These are phyloP conservation scores for Ammopiptanthus mongolicus DNA, from an alignment of 306 rosid genomes.

Conservation along the genomic window DNA sequence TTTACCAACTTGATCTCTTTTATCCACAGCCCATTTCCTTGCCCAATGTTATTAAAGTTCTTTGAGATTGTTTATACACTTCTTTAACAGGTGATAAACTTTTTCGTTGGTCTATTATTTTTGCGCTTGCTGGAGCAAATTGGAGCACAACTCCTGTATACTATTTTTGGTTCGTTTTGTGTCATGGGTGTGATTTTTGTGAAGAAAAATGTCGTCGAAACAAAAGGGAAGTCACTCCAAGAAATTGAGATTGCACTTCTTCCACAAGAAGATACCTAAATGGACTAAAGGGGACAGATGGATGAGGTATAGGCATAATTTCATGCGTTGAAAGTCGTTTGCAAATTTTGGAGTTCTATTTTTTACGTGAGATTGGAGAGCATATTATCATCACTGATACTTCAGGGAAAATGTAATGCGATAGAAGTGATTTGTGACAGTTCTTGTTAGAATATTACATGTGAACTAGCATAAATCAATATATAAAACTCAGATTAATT, in stretches of 20 bases:
- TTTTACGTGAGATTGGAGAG: background rate
- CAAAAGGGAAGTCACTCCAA: constrained; percentile 64
- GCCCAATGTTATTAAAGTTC: background rate
- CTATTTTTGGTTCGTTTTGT: constrained; percentile 46
- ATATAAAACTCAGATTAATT: background rate
- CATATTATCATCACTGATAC: background rate
- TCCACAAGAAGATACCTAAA: constrained; percentile 24
- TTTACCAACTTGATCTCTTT: background rate
- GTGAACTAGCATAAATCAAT: background rate
- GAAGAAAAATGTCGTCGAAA: constrained; percentile 54
- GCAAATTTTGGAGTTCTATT: background rate
- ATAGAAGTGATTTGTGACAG: background rate
- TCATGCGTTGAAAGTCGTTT: background rate
- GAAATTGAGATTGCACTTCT: constrained; percentile 57
- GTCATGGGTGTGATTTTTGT: constrained; percentile 43
- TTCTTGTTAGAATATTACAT: background rate
- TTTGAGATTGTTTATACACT: background rate
- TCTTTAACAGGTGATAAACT: constrained; percentile 47
- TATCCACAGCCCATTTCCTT: background rate
- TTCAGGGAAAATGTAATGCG: background rate
- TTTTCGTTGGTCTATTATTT: constrained; percentile 51
- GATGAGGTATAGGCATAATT: background rate
- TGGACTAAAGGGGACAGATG: background rate
- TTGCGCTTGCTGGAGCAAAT: constrained; percentile 48
- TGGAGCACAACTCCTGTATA: constrained; percentile 39